Evolutionary conservation across 345 rosid genomes (phyloP).

Genomic region (Zanthoxylum bungeanum): DNA sequence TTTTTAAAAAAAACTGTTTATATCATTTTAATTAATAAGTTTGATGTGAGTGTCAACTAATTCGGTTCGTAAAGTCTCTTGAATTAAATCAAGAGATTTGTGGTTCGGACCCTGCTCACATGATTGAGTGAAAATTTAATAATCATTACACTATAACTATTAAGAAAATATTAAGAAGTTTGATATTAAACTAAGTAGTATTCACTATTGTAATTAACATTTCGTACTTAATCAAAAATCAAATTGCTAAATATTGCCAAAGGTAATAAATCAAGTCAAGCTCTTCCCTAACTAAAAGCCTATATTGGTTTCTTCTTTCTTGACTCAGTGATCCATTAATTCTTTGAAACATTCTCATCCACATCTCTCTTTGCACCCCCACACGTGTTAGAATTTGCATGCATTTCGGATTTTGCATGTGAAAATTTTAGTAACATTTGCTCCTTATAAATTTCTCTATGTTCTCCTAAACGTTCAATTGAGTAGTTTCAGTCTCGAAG

Average conservation of each 20-base stretch:
- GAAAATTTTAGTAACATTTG: neutral
- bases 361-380: neutral
- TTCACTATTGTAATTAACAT: no score
- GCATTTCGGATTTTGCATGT: neutral
- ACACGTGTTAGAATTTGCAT: neutral
- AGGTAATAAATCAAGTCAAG: neutral
- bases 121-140: no score
- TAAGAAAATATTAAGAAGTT: no score
- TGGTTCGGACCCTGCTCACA: no score
- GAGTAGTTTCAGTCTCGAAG: neutral
- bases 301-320: neutral
- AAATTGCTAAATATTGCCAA: neutral
- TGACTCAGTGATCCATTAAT: neutral
- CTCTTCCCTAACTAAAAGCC: neutral
- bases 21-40: no score
- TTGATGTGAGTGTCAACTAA: no score
- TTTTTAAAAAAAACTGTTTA: no score
- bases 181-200: no score
- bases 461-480: neutral
- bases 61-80: no score
- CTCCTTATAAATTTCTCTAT: neutral
- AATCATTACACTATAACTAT: no score
- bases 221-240: neutral
- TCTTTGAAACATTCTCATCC: slow-evolving; percentile 3
- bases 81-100: no score